Base-by-base conservation (phyloP, 2,329 filamentous ascomycete genomes). In the Xylaria sp. region DNA sequence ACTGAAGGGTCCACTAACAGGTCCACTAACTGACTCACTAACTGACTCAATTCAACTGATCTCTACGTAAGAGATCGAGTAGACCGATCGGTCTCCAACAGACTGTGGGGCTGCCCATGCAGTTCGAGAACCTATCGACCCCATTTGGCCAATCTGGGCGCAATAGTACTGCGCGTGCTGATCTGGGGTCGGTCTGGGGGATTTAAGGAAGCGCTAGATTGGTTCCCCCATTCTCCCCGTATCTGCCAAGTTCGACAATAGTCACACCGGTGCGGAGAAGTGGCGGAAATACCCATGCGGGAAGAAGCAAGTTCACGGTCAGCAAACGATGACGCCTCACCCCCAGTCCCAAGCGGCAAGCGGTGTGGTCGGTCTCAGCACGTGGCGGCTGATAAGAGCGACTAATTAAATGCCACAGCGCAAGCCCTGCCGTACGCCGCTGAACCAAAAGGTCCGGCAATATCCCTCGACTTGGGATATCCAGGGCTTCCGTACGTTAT, bases 211-310 rank as follows among this genome's bases (percentile, higher is more conserved):
- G 9, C 4, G 9, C 7, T 47, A 24, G n/a, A 4, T 50, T 5
- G 3, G 7, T 27, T n/a, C 24, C 24, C 24, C 6, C 14, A 11
- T 34, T 4, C 12, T 45, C 65, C 60, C 65, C 65, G 54, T 60
- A 67, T 60, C 32, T 32, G 14, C 54, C 36, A 57, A 53, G 34
- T 21, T 48, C 8, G 11, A 47, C 42, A 6, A 17, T 47, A 12
- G 12, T 12, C 2, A 4, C 42, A 6, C 7, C 30, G 30, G 50
- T 64, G 65, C 60, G 65, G 65, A 50, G 65, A 45, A 55, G 19
- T 12, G 34, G n/a, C 19, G 32, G 50, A 39, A 53, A 62, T 67
- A 21, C 62, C 32, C 45, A n/a, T 59, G 65, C 60, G 55, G 60
- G 45, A 48, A 60, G 32, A 30, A 12, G 24, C 17, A n/a, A 7